Evolutionary conservation across 2,329 filamentous ascomycete species (phyloP), one percentile per base, ranked within the genome.

Genomic region (Rachicladosporium sp.): DNA sequence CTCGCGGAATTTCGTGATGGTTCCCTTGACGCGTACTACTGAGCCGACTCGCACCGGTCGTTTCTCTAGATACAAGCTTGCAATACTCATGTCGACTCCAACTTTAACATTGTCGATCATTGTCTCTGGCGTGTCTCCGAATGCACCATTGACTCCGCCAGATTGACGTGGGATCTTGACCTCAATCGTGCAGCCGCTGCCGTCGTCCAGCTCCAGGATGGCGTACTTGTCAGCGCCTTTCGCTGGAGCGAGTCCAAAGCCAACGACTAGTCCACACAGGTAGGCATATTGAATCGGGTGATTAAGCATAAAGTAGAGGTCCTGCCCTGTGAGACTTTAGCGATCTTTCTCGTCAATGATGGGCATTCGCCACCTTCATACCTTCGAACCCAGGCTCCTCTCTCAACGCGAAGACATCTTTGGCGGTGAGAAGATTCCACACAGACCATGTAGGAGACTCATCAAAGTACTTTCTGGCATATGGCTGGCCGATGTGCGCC

Each of bases 351-450:
- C n/a, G n/a, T n/a, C n/a, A n/a, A n/a, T n/a, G n/a, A n/a, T n/a
- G n/a, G n/a, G n/a, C n/a, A n/a, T 27, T 27, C 23, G 23, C 23
- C 23, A 27, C 23, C 23, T 7, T 33, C 49, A 13, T 63, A 71
- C 73, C 71, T 60, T 67, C 64, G 50, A 71, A 77, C 2, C 64
- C 68, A 5, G 52, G 55, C 33, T 67, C 63, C 38, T 60, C 57
- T 15, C 62, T 60, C 29, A 79, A 58, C 6, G 58, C 57, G 50
- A 74, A 73, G 31, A 80, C 65, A 56, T 77, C 71, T 21, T 62
- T 60, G 10, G 65, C 64, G 1, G 70, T 69, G 46, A 80, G 63
- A 53, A 76, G 76, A 56, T 77, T 76, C 76, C 76, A 80, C 53
- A 65, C 55, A 59, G 71, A 68, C 57, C 69, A 76, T 6, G 76